These are phyloP conservation scores for Botrytis porri DNA, from an alignment of 2,329 filamentous ascomycete genomes.

Conservation along the genomic window DNA sequence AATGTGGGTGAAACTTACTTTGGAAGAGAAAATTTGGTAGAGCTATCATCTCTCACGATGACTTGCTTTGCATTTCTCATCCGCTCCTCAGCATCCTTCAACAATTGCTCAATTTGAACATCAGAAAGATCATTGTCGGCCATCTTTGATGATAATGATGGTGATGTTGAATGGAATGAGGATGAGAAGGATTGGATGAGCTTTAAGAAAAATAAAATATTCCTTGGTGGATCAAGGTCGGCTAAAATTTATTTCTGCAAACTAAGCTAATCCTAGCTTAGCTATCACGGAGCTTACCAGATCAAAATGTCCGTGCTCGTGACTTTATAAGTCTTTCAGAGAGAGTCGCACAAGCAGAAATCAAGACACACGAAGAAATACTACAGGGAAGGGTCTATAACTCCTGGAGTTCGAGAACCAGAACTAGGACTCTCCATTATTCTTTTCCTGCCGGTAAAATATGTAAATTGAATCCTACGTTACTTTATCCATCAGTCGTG, in stretches of 20 bases:
- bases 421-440: background rate
- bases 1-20: background rate
- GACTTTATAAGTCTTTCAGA: background rate
- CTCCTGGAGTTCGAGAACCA: background rate
- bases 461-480: background rate
- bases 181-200: background rate
- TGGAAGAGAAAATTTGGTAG: slow-evolving; percentile 22
- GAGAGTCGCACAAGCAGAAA: background rate
- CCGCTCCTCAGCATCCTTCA: slow-evolving; percentile 60
- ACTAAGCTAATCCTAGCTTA: slow-evolving; percentile 3
- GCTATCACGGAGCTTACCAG: background rate
- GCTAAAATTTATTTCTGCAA: slow-evolving; percentile 14
- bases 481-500: background rate
- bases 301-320: background rate
- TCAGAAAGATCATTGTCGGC: slow-evolving; percentile 53
- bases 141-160: slow-evolving; percentile 25
- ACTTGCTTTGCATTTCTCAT: slow-evolving; percentile 43
- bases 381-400: background rate
- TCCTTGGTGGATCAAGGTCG: slow-evolving; percentile 13
- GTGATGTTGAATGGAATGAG: background rate
- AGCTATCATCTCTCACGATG: slow-evolving; percentile 8
- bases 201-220: slow-evolving; percentile 11
- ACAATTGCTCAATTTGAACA: slow-evolving; percentile 60
- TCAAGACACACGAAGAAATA: background rate
- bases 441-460: background rate